A percentile compares a stretch with the other conserved stretches of the same genome.
These are phyloP conservation scores for Trypanosoma congolense DNA, from an alignment of 208 protist genomes.

Conservation along the genomic window DNA sequence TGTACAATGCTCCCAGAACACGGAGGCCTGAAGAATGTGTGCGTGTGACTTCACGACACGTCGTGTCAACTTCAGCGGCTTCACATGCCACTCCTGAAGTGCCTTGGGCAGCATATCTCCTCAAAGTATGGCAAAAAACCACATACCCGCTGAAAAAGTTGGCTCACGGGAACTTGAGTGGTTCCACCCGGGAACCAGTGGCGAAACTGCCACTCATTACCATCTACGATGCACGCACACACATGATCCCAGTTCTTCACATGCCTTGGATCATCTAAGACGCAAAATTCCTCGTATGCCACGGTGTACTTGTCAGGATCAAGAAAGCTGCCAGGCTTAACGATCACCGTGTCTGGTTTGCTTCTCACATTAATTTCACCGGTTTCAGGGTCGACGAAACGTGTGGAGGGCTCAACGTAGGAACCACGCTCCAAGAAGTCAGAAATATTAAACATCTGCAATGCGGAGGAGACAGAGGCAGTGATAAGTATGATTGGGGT, in stretches of 20 bases:
- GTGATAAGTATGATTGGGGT: slow-evolving; percentile 81
- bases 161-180: slow-evolving; percentile 38
- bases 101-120: slow-evolving; percentile 77
- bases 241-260: slow-evolving; percentile 81
- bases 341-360: slow-evolving; percentile 65
- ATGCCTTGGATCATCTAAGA: slow-evolving; percentile 69
- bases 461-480: slow-evolving; percentile 51
- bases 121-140: slow-evolving; percentile 87
- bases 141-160: slow-evolving; percentile 64
- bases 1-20: slow-evolving; percentile 84
- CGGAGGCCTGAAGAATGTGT: slow-evolving; percentile 67
- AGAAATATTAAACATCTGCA: slow-evolving; percentile 83
- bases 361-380: slow-evolving; percentile 55
- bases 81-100: slow-evolving; percentile 72
- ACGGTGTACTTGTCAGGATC: slow-evolving; percentile 63
- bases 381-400: slow-evolving; percentile 67
- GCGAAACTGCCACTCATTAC: slow-evolving; percentile 72
- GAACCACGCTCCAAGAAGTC: slow-evolving; percentile 71
- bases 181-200: slow-evolving; percentile 54
- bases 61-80: slow-evolving; percentile 65
- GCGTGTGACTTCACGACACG: slow-evolving; percentile 69
- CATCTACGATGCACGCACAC: slow-evolving; percentile 78
- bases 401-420: slow-evolving; percentile 71
- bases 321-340: slow-evolving; percentile 68
- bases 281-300: slow-evolving; percentile 63